Conservation (phyloP, 805 yeast genomes). For the Metahyphopichia silvanorum region DNA sequence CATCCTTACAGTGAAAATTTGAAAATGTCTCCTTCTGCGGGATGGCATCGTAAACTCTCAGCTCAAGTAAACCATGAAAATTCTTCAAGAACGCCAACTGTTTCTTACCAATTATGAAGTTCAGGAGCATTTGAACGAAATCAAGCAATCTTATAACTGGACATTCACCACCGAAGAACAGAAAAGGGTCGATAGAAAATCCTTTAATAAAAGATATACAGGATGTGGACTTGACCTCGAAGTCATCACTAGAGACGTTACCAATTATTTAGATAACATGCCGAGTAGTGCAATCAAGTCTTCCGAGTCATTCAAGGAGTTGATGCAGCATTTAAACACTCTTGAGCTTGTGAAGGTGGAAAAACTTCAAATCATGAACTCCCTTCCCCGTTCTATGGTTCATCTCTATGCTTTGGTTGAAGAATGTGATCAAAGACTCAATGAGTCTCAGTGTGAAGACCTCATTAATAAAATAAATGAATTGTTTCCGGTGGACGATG, state of each 20-base stretch:
- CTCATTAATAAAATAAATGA: conserved; percentile 56
- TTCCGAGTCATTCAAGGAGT: conserved; percentile 21
- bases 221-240: conserved; percentile 48
- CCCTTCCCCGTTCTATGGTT: conserved; percentile 77
- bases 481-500: conserved; percentile 46
- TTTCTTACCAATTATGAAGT: conserved; percentile 69
- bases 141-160: conserved; percentile 49
- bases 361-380: conserved; percentile 76
- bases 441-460: conserved; percentile 59
- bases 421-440: conserved; percentile 85
- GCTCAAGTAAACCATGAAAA: conserved; percentile 31
- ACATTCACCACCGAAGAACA: conserved; percentile 31
- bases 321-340: conserved; percentile 45
- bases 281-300: conserved; percentile 20
- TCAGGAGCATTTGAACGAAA: conserved; percentile 46
- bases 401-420: conserved; percentile 78
- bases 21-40: too few species aligned
- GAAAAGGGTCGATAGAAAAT: conserved; percentile 22
- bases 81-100: conserved; percentile 49
- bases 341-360: conserved; percentile 76
- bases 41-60: too few species aligned
- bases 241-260: conserved; percentile 45
- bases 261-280: conserved; percentile 34
- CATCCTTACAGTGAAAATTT: too few species aligned
- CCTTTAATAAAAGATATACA: conserved; percentile 20